Percentiles rank a stretch among this genome's conserved stretches.
These are phyloP conservation scores for Fagopyrum tataricum DNA, from an alignment of 148 eudicot species.

Conservation along the genomic window DNA sequence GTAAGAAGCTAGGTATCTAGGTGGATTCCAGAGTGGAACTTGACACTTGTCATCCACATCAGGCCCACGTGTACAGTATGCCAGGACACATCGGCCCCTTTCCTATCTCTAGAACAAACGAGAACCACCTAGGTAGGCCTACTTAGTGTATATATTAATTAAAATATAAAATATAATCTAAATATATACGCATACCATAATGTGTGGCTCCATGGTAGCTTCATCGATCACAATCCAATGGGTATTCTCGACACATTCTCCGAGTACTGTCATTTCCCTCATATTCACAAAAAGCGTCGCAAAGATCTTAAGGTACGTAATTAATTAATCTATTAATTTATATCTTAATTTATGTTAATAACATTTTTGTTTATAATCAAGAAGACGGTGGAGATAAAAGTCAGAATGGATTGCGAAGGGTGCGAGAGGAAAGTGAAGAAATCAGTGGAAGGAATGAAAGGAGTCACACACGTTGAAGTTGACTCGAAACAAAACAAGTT, in stretches of 20 bases:
- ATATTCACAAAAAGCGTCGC: constrained; percentile 9
- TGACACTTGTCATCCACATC: neutral
- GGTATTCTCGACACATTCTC: constrained; percentile 28
- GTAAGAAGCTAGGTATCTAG: neutral
- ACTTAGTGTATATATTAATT: neutral
- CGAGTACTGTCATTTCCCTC: constrained; percentile 20
- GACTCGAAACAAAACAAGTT: constrained; percentile 41
- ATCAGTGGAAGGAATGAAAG: constrained; percentile 57
- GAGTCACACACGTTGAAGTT: constrained; percentile 38
- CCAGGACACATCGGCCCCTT: neutral
- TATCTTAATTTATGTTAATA: neutral
- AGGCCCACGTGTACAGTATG: neutral
- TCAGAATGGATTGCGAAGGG: constrained; percentile 58
- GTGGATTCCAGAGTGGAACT: neutral
- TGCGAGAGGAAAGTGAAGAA: constrained; percentile 49
- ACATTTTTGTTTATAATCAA: neutral
- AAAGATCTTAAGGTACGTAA: constrained; percentile 18
- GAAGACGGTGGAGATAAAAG: constrained; percentile 55
- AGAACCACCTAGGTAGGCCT: neutral
- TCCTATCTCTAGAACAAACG: neutral
- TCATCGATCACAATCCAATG: constrained; percentile 17
- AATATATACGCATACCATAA: neutral
- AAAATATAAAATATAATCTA: neutral
- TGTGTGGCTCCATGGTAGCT: neutral
- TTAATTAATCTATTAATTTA: neutral